These are phyloP conservation scores for Aspergillus pseudoviridinutans DNA, from an alignment of 2,329 filamentous ascomycete species.

Conservation along the genomic window DNA sequence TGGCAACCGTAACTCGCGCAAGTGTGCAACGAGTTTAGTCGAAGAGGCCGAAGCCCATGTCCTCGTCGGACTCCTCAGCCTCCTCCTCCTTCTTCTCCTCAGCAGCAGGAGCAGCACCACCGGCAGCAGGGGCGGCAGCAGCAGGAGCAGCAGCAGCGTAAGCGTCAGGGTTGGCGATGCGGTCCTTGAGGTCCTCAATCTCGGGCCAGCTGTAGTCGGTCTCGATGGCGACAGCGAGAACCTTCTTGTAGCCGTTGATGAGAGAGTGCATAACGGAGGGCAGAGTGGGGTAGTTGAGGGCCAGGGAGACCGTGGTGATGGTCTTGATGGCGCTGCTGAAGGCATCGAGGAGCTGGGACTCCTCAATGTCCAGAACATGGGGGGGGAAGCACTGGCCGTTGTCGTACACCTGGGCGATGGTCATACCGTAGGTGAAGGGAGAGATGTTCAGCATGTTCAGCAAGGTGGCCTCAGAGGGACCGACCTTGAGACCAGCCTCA, in stretches of 20 bases:
- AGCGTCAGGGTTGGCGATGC: constrained; percentile 96
- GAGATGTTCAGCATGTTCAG: constrained; percentile 99
- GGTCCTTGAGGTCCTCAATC: constrained; percentile 98
- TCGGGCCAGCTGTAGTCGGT: constrained; percentile 93
- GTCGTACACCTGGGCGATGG: constrained; percentile 94
- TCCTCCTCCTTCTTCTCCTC: constrained; percentile 59
- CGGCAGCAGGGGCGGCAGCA: constrained; percentile 53
- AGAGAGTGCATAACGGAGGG: constrained; percentile 95
- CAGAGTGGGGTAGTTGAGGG: constrained; percentile 89
- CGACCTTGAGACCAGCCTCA: constrained; percentile 88
- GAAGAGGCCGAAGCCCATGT: constrained; percentile 75
- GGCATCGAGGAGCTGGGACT: constrained; percentile 85
- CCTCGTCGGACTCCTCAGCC: constrained; percentile 62
- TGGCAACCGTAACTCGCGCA: constrained; percentile 28
- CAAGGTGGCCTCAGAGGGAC: constrained; percentile 95
- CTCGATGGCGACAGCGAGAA: constrained; percentile 76
- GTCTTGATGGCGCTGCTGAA: constrained; percentile 78
- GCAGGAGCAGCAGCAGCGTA: constrained; percentile 81
- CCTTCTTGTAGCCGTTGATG: constrained; percentile 98
- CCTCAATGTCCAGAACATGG: constrained; percentile 84
- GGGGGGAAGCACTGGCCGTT: constrained; percentile 88
- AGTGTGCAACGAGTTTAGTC: constrained; percentile 45
- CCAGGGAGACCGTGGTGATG: constrained; percentile 87
- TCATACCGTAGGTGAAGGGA: constrained; percentile 99
- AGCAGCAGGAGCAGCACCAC: constrained; percentile 49